These are phyloP conservation scores for Diphasiastrum complanatum DNA, from an alignment of 83 land plant genomes.

Conservation along the genomic window DNA sequence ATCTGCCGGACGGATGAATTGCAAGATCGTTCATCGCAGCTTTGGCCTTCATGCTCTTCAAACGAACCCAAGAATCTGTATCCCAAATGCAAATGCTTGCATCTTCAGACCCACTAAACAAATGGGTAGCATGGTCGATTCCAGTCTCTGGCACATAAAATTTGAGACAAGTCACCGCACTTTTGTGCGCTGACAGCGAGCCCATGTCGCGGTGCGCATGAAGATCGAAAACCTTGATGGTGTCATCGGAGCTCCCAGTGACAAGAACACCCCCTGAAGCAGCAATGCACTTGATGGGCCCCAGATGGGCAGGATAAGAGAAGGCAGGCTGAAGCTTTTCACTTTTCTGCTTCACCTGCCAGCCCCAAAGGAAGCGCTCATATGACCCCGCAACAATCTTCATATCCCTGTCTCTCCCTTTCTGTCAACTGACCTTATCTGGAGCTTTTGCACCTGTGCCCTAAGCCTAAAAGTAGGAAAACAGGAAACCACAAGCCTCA, in stretches of 20 bases:
- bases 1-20: slow-evolving; percentile 54
- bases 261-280: slow-evolving; percentile 53
- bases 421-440: no score
- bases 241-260: slow-evolving; percentile 75
- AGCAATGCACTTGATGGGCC: slow-evolving; percentile 70
- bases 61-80: slow-evolving; percentile 62
- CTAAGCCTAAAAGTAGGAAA: no score
- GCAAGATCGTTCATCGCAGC: slow-evolving; percentile 50
- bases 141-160: slow-evolving; percentile 40
- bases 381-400: slow-evolving; percentile 77
- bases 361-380: slow-evolving; percentile 70
- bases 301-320: slow-evolving; percentile 77
- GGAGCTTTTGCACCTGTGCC: no score
- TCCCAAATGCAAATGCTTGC: slow-evolving; percentile 77
- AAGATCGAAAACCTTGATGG: slow-evolving; percentile 77
- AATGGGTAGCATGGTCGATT: slow-evolving; percentile 49
- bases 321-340: slow-evolving; percentile 40
- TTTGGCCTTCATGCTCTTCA: slow-evolving; percentile 44
- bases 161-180: slow-evolving; percentile 55
- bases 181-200: slow-evolving; percentile 41
- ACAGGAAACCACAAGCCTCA: no score
- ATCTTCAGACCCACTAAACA: slow-evolving; percentile 63
- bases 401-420: slow-evolving; percentile 29
- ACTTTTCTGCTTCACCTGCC: slow-evolving; percentile 20
- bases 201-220: slow-evolving; percentile 50